A percentile compares a stretch with the other conserved stretches of the same genome.
Conservation (phyloP, 148 eudicot genomes). For the Bassia scoparia region DNA sequence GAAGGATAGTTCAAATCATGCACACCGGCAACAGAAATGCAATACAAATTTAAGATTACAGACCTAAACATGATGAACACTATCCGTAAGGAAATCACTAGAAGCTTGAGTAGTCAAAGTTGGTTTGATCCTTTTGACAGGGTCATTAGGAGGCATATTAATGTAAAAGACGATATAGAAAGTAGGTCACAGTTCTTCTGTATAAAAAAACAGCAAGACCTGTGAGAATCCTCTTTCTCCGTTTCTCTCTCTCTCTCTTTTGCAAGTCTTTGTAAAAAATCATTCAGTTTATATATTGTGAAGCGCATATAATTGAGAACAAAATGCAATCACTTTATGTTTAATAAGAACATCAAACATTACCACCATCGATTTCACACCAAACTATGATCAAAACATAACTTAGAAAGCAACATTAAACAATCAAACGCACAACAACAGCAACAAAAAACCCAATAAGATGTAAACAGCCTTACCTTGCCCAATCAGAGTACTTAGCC, state of each 20-base stretch:
- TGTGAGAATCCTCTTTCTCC: not conserved
- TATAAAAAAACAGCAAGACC: not conserved
- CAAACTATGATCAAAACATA: not conserved
- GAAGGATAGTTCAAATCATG: too few species aligned
- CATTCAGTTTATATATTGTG: too few species aligned
- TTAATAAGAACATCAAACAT: too few species aligned
- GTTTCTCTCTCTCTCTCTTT: not conserved
- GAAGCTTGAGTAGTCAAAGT: not conserved
- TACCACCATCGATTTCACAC: not conserved
- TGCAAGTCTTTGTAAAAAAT: too few species aligned
- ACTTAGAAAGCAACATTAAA: not conserved
- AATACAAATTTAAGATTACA: not conserved
- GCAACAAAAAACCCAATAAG: not conserved
- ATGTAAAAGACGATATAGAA: not conserved
- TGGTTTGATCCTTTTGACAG: not conserved
- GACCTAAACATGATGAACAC: not conserved
- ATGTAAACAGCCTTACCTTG: conserved; percentile 45
- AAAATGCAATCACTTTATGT: too few species aligned
- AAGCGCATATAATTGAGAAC: too few species aligned
- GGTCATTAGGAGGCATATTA: not conserved
- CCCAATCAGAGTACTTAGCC: conserved; percentile 96
- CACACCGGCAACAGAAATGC: not conserved
- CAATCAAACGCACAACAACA: not conserved
- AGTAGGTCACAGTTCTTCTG: not conserved
- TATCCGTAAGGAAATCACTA: not conserved